Percentiles rank a stretch among this genome's conserved stretches.
Conservation (phyloP, 495 filamentous ascomycete species). For the Opeltia flavorubescens region DNA sequence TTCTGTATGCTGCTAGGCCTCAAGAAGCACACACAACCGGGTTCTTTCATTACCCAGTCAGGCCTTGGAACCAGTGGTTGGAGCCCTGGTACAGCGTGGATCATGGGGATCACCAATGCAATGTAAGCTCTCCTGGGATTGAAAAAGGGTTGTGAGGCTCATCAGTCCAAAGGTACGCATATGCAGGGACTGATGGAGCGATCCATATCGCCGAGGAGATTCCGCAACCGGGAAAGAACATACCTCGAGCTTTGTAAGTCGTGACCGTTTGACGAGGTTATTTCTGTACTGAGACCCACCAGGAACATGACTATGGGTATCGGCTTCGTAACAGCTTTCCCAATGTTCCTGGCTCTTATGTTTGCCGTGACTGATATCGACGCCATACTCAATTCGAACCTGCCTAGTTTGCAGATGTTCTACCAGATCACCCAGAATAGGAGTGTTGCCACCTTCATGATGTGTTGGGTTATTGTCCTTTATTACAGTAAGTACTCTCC, state of each 20-base stretch:
- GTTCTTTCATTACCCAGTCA: slow-evolving; percentile 6
- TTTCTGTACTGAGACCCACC: not conserved
- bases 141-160: not conserved
- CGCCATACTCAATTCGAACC: slow-evolving; percentile 12
- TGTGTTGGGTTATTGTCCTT: slow-evolving; percentile 19
- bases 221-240: slow-evolving; percentile 16
- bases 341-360: slow-evolving; percentile 24
- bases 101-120: slow-evolving; percentile 21
- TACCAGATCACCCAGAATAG: slow-evolving; percentile 21
- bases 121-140: slow-evolving; percentile 9
- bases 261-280: not conserved
- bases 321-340: slow-evolving; percentile 22
- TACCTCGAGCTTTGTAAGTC: slow-evolving; percentile 21
- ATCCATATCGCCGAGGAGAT: slow-evolving; percentile 17
- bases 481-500: slow-evolving; percentile 16
- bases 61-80: slow-evolving; percentile 20
- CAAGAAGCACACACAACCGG: slow-evolving; percentile 10
- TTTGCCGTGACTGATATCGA: slow-evolving; percentile 21
- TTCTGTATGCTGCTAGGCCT: slow-evolving; percentile 17
- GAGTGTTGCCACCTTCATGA: slow-evolving; percentile 16
- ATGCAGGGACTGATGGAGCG: slow-evolving; percentile 15
- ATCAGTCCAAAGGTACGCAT: slow-evolving; percentile 13
- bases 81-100: slow-evolving; percentile 22
- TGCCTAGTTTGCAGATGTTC: slow-evolving; percentile 18
- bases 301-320: slow-evolving; percentile 23